Conservation (phyloP, 2,329 filamentous ascomycete genomes). For the Orbilia blumenaviensis region DNA sequence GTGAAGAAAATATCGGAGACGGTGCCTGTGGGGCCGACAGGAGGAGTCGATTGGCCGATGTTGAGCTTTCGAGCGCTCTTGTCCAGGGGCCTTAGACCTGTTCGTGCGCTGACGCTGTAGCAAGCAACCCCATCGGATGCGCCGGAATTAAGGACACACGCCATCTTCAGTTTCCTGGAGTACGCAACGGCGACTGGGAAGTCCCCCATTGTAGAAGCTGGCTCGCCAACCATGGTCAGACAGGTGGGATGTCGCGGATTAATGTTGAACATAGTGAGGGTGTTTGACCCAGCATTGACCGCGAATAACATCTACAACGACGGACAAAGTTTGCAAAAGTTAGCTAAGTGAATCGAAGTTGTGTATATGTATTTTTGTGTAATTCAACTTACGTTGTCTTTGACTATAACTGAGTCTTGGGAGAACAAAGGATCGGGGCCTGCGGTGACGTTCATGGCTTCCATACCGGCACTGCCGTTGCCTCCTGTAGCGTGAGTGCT, state of each 20-base stretch:
- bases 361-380: constrained; percentile 6
- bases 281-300: constrained; percentile 68
- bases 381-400: constrained; percentile 40
- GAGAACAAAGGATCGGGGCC: constrained; percentile 66
- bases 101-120: constrained; percentile 60
- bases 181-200: constrained; percentile 67
- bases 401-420: constrained; percentile 60
- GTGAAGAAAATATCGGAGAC: constrained; percentile 71
- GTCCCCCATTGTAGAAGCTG: constrained; percentile 64
- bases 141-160: constrained; percentile 65
- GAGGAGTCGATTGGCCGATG: constrained; percentile 69
- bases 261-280: constrained; percentile 66
- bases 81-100: constrained; percentile 64
- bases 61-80: constrained; percentile 64
- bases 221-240: constrained; percentile 63
- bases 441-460: constrained; percentile 61
- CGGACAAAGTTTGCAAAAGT: constrained; percentile 8
- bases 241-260: constrained; percentile 62
- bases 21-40: constrained; percentile 68
- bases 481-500: constrained; percentile 64
- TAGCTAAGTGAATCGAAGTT: not conserved
- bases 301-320: constrained; percentile 63
- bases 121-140: constrained; percentile 64
- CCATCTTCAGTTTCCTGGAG: constrained; percentile 61
- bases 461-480: constrained; percentile 62